phyloP scores from a whole-genome alignment of 257 asterid species.

The Hygrophila difformis region DNA sequence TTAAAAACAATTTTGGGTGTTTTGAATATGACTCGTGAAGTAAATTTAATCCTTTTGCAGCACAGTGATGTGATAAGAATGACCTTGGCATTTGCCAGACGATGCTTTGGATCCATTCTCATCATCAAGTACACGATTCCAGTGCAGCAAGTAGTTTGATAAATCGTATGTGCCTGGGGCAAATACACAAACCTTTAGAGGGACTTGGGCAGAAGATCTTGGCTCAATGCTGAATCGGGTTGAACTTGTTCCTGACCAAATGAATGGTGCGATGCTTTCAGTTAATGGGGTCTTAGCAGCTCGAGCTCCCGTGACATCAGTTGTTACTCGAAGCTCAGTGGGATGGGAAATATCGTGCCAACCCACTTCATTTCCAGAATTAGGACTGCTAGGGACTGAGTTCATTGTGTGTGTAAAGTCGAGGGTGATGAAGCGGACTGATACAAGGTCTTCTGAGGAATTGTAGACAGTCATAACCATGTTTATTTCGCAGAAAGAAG shows the following conservation, averaged over 20 bases:
- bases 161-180: conserved; percentile 83
- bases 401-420: conserved; percentile 29
- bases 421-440: conserved; percentile 42
- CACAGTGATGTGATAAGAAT: conserved; percentile 59
- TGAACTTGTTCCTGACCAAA: conserved; percentile 85
- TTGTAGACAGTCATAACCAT: conserved; percentile 58
- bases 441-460: conserved; percentile 46
- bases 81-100: conserved; percentile 69
- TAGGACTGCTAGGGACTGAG: conserved; percentile 26
- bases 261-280: conserved; percentile 46
- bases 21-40: conserved; percentile 6
- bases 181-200: conserved; percentile 62
- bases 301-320: conserved; percentile 37
- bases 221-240: conserved; percentile 52
- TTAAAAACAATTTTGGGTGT: conserved; percentile 17
- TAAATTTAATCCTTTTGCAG: conserved; percentile 48
- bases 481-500: conserved; percentile 54
- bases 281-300: conserved; percentile 28
- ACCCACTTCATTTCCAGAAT: conserved; percentile 61
- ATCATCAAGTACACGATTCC: conserved; percentile 33
- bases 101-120: conserved; percentile 17
- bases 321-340: conserved; percentile 39
- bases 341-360: conserved; percentile 60
- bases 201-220: conserved; percentile 43
- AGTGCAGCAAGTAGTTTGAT: conserved; percentile 71